Percentiles rank a stretch among this genome's conserved stretches.
These are phyloP conservation scores for Peronospora tabacina DNA, from an alignment of 352 stramenopile species.

Conservation along the genomic window DNA sequence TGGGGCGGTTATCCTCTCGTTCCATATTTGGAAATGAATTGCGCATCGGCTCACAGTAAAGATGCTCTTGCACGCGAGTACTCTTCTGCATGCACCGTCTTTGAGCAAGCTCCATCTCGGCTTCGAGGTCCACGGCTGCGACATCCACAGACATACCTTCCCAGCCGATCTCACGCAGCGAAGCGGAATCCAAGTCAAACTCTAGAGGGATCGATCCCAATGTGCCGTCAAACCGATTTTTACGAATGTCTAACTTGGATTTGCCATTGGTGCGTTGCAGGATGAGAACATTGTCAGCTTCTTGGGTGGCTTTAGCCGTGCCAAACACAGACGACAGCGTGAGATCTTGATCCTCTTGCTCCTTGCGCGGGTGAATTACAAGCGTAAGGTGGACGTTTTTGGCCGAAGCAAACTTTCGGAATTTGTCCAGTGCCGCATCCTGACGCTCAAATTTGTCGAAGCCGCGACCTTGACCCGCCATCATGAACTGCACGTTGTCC, in stretches of 20 bases:
- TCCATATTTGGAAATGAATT: constrained; percentile 5
- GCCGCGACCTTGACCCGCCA: constrained; percentile 80
- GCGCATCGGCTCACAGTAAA: constrained; percentile 6
- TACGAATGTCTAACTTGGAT: constrained; percentile 95
- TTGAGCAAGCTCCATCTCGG: constrained; percentile 73
- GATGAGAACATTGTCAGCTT: constrained; percentile 99
- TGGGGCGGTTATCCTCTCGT: constrained; percentile 3
- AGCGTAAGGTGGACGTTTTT: constrained; percentile 98
- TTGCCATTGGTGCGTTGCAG: constrained; percentile 86
- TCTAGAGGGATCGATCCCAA: constrained; percentile 81
- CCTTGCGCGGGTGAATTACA: constrained; percentile 98
- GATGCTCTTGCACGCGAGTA: constrained; percentile 12
- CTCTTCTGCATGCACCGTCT: constrained; percentile 38
- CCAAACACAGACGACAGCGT: constrained; percentile 96
- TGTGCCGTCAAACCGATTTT: constrained; percentile 92
- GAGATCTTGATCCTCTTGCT: constrained; percentile 90
- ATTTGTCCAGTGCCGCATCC: constrained; percentile 93
- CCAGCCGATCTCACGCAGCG: constrained; percentile 56
- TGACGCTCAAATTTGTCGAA: constrained; percentile 88
- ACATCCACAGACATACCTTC: constrained; percentile 64
- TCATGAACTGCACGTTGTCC: constrained; percentile 99
- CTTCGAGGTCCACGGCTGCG: constrained; percentile 61
- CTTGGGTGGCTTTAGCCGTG: constrained; percentile 98
- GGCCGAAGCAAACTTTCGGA: constrained; percentile 93
- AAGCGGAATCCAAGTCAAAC: constrained; percentile 72